Conservation (phyloP, 2,329 filamentous ascomycete species). For the Claviceps paspali region DNA sequence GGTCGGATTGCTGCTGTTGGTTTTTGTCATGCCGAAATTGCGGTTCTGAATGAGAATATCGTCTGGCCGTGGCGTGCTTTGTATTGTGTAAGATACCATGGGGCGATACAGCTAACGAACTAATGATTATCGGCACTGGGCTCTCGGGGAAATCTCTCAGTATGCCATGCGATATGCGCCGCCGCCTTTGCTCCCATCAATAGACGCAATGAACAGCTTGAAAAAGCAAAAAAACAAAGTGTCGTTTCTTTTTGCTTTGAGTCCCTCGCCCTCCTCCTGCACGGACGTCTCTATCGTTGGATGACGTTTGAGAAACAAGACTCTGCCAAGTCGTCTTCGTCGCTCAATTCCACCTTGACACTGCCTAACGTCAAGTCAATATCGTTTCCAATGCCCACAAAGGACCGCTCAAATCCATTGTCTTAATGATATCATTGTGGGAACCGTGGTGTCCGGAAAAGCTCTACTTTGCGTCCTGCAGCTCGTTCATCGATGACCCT, state of each 20-base stretch:
- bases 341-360: not conserved
- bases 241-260: too few species aligned
- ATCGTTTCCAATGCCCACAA: not conserved
- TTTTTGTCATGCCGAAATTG: constrained; percentile 78
- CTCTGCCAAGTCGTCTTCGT: not conserved
- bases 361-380: not conserved
- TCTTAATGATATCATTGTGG: not conserved
- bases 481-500: not conserved
- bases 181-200: not conserved
- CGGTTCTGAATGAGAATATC: too few species aligned
- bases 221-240: too few species aligned
- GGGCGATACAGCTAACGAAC: too few species aligned
- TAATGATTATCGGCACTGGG: too few species aligned
- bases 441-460: too few species aligned
- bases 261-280: not conserved
- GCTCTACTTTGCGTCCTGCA: not conserved
- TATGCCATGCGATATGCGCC: not conserved
- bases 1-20: constrained; percentile 61
- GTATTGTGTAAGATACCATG: not conserved
- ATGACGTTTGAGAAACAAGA: not conserved
- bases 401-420: not conserved
- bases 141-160: too few species aligned
- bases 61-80: too few species aligned
- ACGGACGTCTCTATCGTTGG: not conserved
- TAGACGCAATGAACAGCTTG: too few species aligned